phyloP scores from a whole-genome alignment of 2,329 filamentous ascomycete species.

The Ophiosphaerella narmari region DNA sequence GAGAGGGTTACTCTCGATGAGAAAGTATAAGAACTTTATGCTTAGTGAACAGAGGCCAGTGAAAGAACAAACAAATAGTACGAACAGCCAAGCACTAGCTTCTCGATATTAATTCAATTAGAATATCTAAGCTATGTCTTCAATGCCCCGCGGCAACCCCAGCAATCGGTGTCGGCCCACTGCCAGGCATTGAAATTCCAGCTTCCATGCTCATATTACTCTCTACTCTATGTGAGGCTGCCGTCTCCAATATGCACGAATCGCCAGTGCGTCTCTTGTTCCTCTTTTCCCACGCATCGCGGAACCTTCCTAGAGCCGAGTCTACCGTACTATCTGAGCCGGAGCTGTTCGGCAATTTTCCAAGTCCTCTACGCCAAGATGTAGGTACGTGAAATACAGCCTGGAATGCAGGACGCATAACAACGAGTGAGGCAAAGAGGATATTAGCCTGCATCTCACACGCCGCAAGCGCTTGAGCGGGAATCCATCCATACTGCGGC shows the following conservation, averaged over 20 bases:
- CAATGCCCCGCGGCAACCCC: no score
- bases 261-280: background rate
- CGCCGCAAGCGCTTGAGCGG: background rate
- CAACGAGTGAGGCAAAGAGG: slow-evolving; percentile 2
- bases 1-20: slow-evolving; percentile 9
- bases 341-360: background rate
- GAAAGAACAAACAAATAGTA: no score
- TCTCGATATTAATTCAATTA: no score
- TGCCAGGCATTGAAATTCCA: no score
- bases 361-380: no score
- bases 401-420: slow-evolving; percentile 6
- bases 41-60: no score
- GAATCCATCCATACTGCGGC: slow-evolving; percentile 3
- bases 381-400: background rate
- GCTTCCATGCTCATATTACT: no score
- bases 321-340: background rate
- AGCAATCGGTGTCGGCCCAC: no score
- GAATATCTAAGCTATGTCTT: no score
- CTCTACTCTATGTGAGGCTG: background rate
- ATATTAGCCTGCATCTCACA: slow-evolving; percentile 4
- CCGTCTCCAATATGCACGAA: background rate
- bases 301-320: background rate
- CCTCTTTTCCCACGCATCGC: slow-evolving; percentile 1
- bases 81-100: no score
- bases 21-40: slow-evolving; percentile 18